Evolutionary conservation across 306 rosid species (phyloP).

Genomic region (Prunus persica): Prunus_persica_NCBIv2 NC_034009.1:43048501-43049000

Average conservation of each 20-base stretch:
- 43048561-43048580: too few relatives aligned
- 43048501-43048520: not conserved
- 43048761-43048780: slow-evolving; percentile 38
- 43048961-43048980: not conserved
- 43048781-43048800: slow-evolving; percentile 15
- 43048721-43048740: not conserved
- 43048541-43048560: slow-evolving; percentile 9
- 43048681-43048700: not conserved
- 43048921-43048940: slow-evolving; percentile 3
- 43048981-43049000: slow-evolving; percentile 14
- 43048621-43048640: slow-evolving; percentile 33
- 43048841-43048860: slow-evolving; percentile 28
- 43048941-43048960: slow-evolving; percentile 11
- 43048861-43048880: slow-evolving; percentile 17
- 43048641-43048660: not conserved
- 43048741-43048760: slow-evolving; percentile 39
- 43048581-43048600: not conserved
- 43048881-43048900: slow-evolving; percentile 14
- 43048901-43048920: slow-evolving; percentile 18
- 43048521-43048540: not conserved
- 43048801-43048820: slow-evolving; percentile 16
- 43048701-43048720: not conserved
- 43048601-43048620: not conserved
- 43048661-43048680: not conserved
- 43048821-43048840: slow-evolving; percentile 11